Percentiles rank a stretch among this genome's conserved stretches.
Conservation (phyloP, 345 rosid genomes). For the Tarenaya hassleriana region DNA sequence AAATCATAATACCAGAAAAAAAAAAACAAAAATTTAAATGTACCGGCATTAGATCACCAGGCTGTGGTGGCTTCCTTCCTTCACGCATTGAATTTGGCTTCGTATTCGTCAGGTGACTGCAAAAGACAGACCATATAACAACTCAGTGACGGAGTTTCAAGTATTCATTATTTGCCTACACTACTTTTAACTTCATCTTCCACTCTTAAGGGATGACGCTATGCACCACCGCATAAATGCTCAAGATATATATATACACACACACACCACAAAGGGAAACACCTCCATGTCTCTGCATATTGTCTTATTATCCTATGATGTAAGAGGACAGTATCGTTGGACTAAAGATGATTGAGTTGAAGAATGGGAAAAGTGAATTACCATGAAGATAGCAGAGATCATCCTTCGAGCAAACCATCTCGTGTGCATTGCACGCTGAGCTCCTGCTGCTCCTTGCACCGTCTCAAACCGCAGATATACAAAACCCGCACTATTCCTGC, state of each 20-base stretch:
- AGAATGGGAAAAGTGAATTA: conserved; percentile 24
- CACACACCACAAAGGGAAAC: too few species aligned
- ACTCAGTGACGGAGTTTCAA: too few species aligned
- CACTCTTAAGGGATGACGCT: too few species aligned
- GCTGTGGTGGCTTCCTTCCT: not conserved
- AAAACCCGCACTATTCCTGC: conserved; percentile 70
- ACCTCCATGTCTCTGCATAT: too few species aligned
- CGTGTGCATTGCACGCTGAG: conserved; percentile 82
- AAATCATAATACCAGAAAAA: conserved; percentile 14
- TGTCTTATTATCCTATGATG: not conserved
- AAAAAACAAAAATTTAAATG: conserved; percentile 18
- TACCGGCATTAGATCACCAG: too few species aligned
- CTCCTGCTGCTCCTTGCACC: conserved; percentile 51
- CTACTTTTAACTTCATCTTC: too few species aligned
- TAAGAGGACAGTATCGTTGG: not conserved
- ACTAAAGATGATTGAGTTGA: conserved; percentile 3
- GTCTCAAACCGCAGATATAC: conserved; percentile 71
- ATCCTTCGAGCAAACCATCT: conserved; percentile 92
- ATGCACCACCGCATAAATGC: not conserved
- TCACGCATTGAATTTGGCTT: conserved; percentile 47
- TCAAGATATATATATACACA: not conserved
- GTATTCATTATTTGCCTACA: too few species aligned
- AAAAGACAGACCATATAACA: not conserved
- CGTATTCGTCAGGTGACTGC: conserved; percentile 65
- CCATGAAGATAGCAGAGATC: conserved; percentile 79